Evolutionary conservation across 306 rosid species (phyloP).

Genomic region (Macrotyloma uniflorum): DNA sequence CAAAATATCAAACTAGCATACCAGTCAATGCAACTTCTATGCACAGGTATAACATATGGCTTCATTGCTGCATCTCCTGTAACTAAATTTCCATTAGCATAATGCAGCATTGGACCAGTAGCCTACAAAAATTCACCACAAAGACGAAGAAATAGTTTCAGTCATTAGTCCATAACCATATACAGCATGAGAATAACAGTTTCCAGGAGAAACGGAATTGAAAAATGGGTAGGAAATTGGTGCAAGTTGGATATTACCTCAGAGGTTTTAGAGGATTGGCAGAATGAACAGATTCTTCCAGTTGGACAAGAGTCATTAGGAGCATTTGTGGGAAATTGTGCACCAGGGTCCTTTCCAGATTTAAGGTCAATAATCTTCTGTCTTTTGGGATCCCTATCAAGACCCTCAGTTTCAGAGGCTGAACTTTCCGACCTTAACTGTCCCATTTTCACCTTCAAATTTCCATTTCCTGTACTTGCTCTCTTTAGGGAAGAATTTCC

Average conservation of each 20-base stretch:
- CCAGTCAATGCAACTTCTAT: slow-evolving; percentile 80
- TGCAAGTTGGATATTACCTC: slow-evolving; percentile 53
- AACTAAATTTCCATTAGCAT: slow-evolving; percentile 60
- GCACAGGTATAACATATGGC: slow-evolving; percentile 76
- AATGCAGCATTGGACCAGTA: slow-evolving; percentile 82
- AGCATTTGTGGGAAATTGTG: slow-evolving; percentile 4
- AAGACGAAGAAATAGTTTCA: slow-evolving; percentile 22
- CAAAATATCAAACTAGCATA: slow-evolving; percentile 36
- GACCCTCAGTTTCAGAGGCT: slow-evolving; percentile 63
- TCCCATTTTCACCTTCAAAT: slow-evolving; percentile 38
- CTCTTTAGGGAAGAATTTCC: slow-evolving; percentile 53
- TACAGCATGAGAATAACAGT: slow-evolving; percentile 1
- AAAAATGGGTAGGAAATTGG: not conserved
- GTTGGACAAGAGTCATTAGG: slow-evolving; percentile 28
- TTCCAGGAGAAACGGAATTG: not conserved
- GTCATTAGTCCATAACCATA: not conserved
- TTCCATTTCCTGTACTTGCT: slow-evolving; percentile 36
- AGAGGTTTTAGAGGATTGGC: slow-evolving; percentile 73
- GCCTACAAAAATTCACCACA: slow-evolving; percentile 48
- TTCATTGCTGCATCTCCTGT: slow-evolving; percentile 59
- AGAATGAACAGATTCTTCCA: slow-evolving; percentile 69
- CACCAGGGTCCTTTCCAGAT: slow-evolving; percentile 37
- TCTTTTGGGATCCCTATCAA: slow-evolving; percentile 57
- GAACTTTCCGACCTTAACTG: slow-evolving; percentile 54
- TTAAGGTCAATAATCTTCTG: slow-evolving; percentile 47